Evolutionary conservation across 495 filamentous ascomycete genomes (phyloP), one percentile per base, ranked within the genome.

Genomic region (Talaromyces proteolyticus): DNA sequence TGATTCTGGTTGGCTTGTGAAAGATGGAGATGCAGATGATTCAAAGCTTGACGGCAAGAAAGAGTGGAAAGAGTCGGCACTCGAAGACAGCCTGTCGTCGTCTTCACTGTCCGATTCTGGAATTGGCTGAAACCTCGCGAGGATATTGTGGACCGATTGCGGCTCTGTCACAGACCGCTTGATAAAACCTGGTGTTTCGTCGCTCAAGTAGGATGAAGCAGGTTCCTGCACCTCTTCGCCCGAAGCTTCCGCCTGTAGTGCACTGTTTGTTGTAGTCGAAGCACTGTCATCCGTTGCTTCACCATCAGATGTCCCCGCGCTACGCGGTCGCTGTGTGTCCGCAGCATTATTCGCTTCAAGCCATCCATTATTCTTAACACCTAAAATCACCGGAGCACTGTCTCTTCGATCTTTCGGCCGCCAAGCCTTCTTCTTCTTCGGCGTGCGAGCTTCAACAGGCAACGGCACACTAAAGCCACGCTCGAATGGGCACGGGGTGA

Each of bases 401-500:
- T 74, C 70, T 66, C 62, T 75, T 65, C 61, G 75, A 58, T 53
- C 70, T 69, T 73, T 80, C 10, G 87, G 87, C 25, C 73, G 82
- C 85, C 86, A 90, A 36, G 85, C 80, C 52, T 73, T 79, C 65
- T 81, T 86, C 53, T 74, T 82, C 39, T 82, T 65, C 3, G 87
- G 86, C 3, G 79, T 82, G 53, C 75, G 69, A 1, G 82, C 82
- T 43, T 77, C 72, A 49, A 87, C 84, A 4, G 91, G 90, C 29
- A 94, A 66, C 48, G 86, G 77, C 19, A 93, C 82, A 1, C 78
- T 84, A 51, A 93, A 91, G 3, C 78, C 74, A 44, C 89, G 73
- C 53, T 83, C 74, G 64, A 96, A 96, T 10, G 91, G 91, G 70
- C 89, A 95, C 42, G 80, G 78, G 0, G 89, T 95, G 52, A 86